phyloP scores from a whole-genome alignment of 805 yeast species.

The Nakazawaea ishiwadae region DNA sequence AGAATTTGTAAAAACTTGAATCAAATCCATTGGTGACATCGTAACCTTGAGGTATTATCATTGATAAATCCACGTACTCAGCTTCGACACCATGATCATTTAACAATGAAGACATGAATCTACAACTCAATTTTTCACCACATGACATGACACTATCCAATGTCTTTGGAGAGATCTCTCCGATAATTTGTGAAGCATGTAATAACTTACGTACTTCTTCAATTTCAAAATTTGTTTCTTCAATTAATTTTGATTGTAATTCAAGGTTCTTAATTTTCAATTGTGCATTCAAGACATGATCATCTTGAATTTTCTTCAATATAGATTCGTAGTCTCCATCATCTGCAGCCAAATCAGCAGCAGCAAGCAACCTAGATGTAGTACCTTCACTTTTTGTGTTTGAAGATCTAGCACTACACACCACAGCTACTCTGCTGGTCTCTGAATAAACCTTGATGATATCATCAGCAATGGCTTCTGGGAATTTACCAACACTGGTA shows the following conservation, averaged over 20 bases:
- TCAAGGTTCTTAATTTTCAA: slow-evolving; percentile 38
- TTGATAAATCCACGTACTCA: slow-evolving; percentile 72
- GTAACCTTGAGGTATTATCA: slow-evolving; percentile 60
- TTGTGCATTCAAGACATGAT: slow-evolving; percentile 74
- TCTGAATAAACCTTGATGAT: slow-evolving; percentile 67
- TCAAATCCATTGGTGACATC: slow-evolving; percentile 60
- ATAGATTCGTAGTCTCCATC: slow-evolving; percentile 54
- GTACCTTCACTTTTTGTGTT: slow-evolving; percentile 93
- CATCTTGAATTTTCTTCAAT: slow-evolving; percentile 66
- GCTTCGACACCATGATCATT: slow-evolving; percentile 80
- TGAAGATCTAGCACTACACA: slow-evolving; percentile 92
- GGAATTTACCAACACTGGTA: slow-evolving; percentile 93
- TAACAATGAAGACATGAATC: slow-evolving; percentile 82
- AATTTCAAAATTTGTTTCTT: slow-evolving; percentile 61
- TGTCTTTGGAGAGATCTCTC: slow-evolving; percentile 87
- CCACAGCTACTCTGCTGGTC: slow-evolving; percentile 76
- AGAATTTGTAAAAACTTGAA: slow-evolving; percentile 53
- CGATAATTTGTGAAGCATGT: slow-evolving; percentile 85
- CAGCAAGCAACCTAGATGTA: slow-evolving; percentile 74
- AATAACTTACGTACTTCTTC: slow-evolving; percentile 63
- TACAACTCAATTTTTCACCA: slow-evolving; percentile 90
- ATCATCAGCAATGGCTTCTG: slow-evolving; percentile 77
- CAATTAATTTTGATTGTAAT: slow-evolving; percentile 49
- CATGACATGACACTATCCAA: slow-evolving; percentile 86
- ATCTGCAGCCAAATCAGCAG: slow-evolving; percentile 76